Evolutionary conservation across 1,284 basidiomycete species (phyloP), one percentile per base, ranked within the genome.

Genomic region (Exobasidium rhododendri): DNA sequence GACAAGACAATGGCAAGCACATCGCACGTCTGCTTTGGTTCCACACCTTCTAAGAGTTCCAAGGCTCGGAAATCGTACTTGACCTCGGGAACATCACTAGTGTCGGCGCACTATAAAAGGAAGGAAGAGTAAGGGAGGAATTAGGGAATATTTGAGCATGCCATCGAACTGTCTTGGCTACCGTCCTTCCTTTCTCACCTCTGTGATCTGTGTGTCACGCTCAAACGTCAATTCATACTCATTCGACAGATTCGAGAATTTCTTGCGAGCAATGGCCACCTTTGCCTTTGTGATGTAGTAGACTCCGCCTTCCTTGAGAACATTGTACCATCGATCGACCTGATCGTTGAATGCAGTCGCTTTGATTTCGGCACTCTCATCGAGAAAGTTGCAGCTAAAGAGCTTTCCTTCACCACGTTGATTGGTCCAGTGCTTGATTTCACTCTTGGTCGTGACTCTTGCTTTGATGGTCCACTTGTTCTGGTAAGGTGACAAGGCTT

Each of bases 401-500:
- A 98, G 83, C 79, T 97, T 94, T 49, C 96, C 96, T 73, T 97
- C 96, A 52, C 96, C 96, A 11, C 88, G 86, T 69, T 85, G 83
- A 80, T 96, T 98, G 3, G 90, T 90, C 87, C 89, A 99, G 49
- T 87, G 86, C 75, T 87, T 89, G 75, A 98, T 87, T 0, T 97
- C 94, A 0, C 87, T 87, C 82, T 94, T 97, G 72, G 90, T 86
- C 1, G 88, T 91, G 51, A 97, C 92, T 55, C 92, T 88, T 26
- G 92, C 96, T 80, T 93, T 94, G 84, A 98, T 97, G 2, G 91
- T 94, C 94, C 77, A 85, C 82, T 93, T 94, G 83, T 96, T 97
- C 81, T 96, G 92, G 80, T 97, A 98, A 5, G 94, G 96, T 73
- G 90, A 94, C 54, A 98, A 85, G 4, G 89, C 90, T 77, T 97